These are phyloP conservation scores for Chaetomium sp. DNA, from an alignment of 2,329 filamentous ascomycete species.

Conservation along the genomic window DNA sequence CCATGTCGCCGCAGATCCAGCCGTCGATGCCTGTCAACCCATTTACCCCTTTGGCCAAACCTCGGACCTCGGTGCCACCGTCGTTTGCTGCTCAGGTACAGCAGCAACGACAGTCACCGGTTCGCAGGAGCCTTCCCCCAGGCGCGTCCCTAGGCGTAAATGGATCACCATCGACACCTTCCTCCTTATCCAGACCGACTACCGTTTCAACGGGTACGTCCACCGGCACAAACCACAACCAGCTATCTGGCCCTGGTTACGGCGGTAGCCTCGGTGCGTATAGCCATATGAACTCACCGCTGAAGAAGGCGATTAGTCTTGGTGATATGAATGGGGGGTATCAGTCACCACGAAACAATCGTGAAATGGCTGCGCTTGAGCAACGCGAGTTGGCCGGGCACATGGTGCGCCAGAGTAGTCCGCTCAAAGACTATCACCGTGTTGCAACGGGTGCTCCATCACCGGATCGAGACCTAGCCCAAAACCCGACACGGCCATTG, in stretches of 20 bases:
- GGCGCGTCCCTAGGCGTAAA: not conserved
- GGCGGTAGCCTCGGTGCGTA: conserved; percentile 78
- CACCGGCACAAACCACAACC: conserved; percentile 6
- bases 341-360: conserved; percentile 51
- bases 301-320: conserved; percentile 69
- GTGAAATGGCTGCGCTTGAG: conserved; percentile 55
- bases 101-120: conserved; percentile 10
- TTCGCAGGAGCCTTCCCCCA: conserved; percentile 21
- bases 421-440: conserved; percentile 33
- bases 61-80: conserved; percentile 7
- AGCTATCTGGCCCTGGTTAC: conserved; percentile 26
- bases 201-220: conserved; percentile 20
- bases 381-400: conserved; percentile 36
- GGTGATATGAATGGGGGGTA: conserved; percentile 43
- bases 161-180: not conserved
- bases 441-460: not conserved
- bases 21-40: conserved; percentile 36
- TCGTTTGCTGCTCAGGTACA: conserved; percentile 14
- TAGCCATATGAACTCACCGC: conserved; percentile 71
- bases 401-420: conserved; percentile 34
- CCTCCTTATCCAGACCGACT: conserved; percentile 22
- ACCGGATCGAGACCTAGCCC: not conserved
- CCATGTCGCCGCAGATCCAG: conserved; percentile 31
- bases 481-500: not conserved
- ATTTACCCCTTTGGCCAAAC: conserved; percentile 35